Conservation (phyloP, 2,329 filamentous ascomycete genomes). For the Aspergillus intermedius region DNA sequence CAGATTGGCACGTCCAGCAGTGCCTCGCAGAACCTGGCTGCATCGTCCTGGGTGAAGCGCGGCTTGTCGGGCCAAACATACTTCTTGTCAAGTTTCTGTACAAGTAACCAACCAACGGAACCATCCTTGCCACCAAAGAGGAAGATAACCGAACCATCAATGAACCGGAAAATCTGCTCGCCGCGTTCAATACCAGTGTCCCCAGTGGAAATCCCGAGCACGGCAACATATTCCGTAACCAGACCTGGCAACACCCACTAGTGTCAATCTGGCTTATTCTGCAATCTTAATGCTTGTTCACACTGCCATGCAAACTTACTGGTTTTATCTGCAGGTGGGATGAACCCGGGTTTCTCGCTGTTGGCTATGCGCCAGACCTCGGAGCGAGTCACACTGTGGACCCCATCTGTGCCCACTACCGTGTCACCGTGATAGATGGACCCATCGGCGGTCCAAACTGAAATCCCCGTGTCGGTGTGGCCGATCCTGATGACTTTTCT, state of each 20-base stretch:
- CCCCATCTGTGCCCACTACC: conserved; percentile 40
- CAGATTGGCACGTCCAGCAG: conserved; percentile 10
- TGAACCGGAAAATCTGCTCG: conserved; percentile 14
- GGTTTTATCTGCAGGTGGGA: not conserved
- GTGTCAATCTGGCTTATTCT: no score
- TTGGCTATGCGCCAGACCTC: conserved; percentile 24
- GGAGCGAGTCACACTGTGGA: conserved; percentile 31
- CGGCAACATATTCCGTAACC: conserved; percentile 18
- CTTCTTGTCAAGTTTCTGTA: conserved; percentile 17
- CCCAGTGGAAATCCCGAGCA: conserved; percentile 23
- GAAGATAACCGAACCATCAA: conserved; percentile 12
- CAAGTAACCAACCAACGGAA: conserved; percentile 22
- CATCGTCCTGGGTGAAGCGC: conserved; percentile 17
- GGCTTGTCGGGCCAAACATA: conserved; percentile 16
- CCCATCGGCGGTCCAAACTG: conserved; percentile 30
- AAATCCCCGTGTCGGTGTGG: conserved; percentile 13
- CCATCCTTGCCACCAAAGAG: conserved; percentile 15
- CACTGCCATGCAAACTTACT: no score
- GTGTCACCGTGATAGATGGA: conserved; percentile 28
- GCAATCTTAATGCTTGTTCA: no score
- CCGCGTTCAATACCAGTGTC: conserved; percentile 9
- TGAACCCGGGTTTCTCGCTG: not conserved
- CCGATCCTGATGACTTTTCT: conserved; percentile 17
- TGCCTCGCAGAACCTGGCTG: conserved; percentile 4
- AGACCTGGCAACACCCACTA: no score